Base-by-base conservation (phyloP, 1,284 basidiomycete species). In the Fomitopsis palustris region DNA sequence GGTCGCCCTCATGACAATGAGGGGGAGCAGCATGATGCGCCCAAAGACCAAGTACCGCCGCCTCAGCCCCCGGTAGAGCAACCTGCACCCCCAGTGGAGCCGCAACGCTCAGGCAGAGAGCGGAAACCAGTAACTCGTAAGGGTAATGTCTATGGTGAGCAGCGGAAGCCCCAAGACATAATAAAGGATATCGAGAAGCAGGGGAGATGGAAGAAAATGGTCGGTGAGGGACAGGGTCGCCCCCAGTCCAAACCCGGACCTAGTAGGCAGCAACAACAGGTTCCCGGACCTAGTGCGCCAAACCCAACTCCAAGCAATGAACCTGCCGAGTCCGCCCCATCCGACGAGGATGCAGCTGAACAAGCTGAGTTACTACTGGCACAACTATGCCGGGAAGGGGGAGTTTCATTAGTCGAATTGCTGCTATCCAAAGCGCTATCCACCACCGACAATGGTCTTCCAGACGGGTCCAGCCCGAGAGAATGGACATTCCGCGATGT, bases 401-500 rank as follows among this genome's bases (percentile, higher is more conserved):
- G 45, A 60, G 56, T 62, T 27, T 19, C 12, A 31, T 51, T 55
- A 12, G 21, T 53, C 35, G 51, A 55, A 29, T 25, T 41, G 31
- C 29, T 59, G 54, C 54, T 59, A 27, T n/a, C 41, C n/a, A 53
- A 23, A 19, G 19, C 19, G 19, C n/a, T 21, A 43, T 42, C 35
- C 49, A 55, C 25, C 31, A 39, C 38, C 38, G 27, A 51, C 31
- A 35, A 55, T 14, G 27, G 35, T 61, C 41, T 14, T 21, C 19
- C 23, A 55, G 39, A 39, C 31, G 31, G 31, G 42, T 54, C 51
- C 38, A 53, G 51, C n/a, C 49, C 42, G 5, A 45, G 61, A 25
- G 66, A 69, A 39, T 56, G 54, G 41, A 65, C 62, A 43, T 54
- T 55, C n/a, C 16, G 55, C 39, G 66, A 69, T 5, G 54, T 57